Evolutionary conservation across 106 monocot genomes (phyloP).

Genomic region (Apostasia shenzhenica): DNA sequence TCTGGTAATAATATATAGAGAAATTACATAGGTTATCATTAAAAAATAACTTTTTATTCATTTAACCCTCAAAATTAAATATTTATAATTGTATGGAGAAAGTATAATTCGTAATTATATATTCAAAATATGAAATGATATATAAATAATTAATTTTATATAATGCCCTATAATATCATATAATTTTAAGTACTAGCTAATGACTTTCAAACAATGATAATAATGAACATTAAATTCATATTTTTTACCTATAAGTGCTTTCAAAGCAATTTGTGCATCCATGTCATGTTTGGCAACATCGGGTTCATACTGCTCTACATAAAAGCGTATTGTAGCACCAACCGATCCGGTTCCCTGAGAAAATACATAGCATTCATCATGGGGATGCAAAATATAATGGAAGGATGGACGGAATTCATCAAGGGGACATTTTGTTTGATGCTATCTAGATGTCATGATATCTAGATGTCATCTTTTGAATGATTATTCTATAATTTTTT

Average conservation of each 20-base stretch:
- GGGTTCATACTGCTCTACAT: conserved; percentile 89
- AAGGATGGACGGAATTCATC: too few relatives aligned
- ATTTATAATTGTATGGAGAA: too few relatives aligned
- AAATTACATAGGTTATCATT: background rate
- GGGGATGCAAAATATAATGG: too few relatives aligned
- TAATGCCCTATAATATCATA: background rate
- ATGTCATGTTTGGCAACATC: conserved; percentile 67
- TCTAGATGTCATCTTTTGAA: too few relatives aligned
- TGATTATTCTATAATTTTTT: too few relatives aligned
- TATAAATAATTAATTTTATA: background rate
- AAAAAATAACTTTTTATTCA: too few relatives aligned
- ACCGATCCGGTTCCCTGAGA: conserved; percentile 90
- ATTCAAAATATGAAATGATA: background rate
- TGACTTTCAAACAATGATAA: background rate
- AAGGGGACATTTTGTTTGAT: too few relatives aligned
- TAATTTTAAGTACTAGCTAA: too few relatives aligned
- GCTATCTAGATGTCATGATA: too few relatives aligned
- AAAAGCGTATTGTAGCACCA: conserved; percentile 83
- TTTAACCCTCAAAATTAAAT: too few relatives aligned
- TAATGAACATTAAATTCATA: background rate
- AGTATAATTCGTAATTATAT: too few relatives aligned
- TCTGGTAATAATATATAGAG: conserved; percentile 23
- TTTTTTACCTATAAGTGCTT: conserved; percentile 73
- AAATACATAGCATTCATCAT: background rate
- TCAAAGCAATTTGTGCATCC: conserved; percentile 83